These are phyloP conservation scores for Ustilago nuda DNA, from an alignment of 1,284 basidiomycete species.

Conservation along the genomic window DNA sequence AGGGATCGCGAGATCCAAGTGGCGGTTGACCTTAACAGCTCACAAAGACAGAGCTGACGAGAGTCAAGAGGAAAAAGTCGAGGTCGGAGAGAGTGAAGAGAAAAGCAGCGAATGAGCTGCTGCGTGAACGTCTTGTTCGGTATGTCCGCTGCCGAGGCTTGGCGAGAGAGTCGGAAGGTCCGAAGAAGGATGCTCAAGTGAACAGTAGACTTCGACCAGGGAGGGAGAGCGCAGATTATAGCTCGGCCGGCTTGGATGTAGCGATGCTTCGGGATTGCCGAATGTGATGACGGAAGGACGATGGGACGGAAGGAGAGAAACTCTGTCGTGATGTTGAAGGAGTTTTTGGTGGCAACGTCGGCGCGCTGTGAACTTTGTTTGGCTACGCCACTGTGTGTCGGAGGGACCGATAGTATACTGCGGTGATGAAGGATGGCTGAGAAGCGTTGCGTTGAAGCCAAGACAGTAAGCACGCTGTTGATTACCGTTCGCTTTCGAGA, in stretches of 20 bases:
- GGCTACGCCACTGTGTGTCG: background rate
- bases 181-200: background rate
- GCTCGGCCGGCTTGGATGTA: background rate
- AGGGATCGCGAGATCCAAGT: constrained; percentile 35
- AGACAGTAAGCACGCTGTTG: background rate
- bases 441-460: background rate
- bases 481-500: background rate
- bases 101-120: background rate
- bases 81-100: background rate
- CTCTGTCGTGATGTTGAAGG: background rate
- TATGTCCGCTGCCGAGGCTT: background rate
- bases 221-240: background rate
- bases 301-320: background rate
- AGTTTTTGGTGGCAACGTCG: background rate
- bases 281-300: background rate
- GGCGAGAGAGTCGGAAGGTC: background rate
- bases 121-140: background rate
- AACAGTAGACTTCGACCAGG: background rate
- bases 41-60: constrained; percentile 13
- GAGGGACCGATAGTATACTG: background rate
- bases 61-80: constrained; percentile 2
- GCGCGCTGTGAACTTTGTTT: background rate
- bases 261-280: background rate
- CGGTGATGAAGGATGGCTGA: background rate
- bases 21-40: constrained; percentile 26